Base-by-base conservation (phyloP, 495 filamentous ascomycete species). In the Aspergillus sclerotiicarbonarius region DNA sequence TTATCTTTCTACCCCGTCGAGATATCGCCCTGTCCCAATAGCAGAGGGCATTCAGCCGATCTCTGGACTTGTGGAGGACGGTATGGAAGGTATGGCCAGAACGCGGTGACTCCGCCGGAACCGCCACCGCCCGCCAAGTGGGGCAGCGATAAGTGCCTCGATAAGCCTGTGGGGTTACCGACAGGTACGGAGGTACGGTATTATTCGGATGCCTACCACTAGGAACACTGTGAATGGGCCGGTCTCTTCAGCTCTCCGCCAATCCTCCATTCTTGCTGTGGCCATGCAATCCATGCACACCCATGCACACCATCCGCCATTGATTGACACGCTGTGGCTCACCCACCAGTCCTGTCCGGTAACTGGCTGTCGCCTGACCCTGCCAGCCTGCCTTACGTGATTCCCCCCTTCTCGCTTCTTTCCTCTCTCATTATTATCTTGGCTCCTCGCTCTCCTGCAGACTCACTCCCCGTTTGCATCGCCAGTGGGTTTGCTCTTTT, bases 141-240 rank as follows among this genome's bases (percentile, higher is more conserved):
- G 37, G 37, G 37, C 37, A 12, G 37, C 54, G 54, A 53, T 57
- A 61, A 61, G 49, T 55, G 20, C 44, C 12, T 43, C 50, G 59
- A 62, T 62, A 62, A 61, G 59, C 53, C 57, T 55, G 52, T 51
- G 35, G 52, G 39, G 57, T 19, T 48, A 31, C 29, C 8, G 54
- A 32, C 25, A 25, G 25, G 37, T 33, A 21, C 41, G 19, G 19
- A 29, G 35, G 8, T 3, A 31, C 46, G 8, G 39, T 32, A 45
- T 13, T 47, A 39, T 32, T 31, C 4, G 6, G 21, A 21, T 19
- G 3, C 33, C 25, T 25, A 25, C 2, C 25, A 25, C 25, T 5
- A 25, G 5, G 25, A 5, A 25, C 2, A 25, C 25, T 5, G 25
- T 25, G 25, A 25, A 25, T 25, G 25, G 25, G 2, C 25, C 25